Conservation (phyloP, 2,329 filamentous ascomycete species). For the Colletotrichum orchidophilum region DNA sequence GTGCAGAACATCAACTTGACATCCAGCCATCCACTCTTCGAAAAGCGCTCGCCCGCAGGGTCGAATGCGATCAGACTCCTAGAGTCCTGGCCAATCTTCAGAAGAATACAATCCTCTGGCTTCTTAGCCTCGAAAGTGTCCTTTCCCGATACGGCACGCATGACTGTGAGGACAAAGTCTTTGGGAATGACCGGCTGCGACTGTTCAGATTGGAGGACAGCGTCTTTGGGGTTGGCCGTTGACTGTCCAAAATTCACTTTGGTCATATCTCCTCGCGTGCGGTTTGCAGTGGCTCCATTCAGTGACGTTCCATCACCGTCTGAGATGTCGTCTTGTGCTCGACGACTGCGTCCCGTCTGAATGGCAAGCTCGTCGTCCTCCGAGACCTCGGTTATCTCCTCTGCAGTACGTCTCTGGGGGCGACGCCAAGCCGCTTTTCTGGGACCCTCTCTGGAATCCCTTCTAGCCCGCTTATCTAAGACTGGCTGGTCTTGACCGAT, state of each 20-base stretch:
- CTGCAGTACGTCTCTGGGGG: neutral
- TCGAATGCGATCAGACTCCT: neutral
- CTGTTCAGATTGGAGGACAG: neutral
- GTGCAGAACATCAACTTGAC: conserved; percentile 9
- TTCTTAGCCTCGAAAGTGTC: neutral
- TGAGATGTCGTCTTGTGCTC: neutral
- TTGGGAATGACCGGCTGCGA: neutral
- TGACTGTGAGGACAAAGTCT: neutral
- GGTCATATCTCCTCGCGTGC: neutral
- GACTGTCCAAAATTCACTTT: neutral
- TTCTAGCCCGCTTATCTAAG: neutral
- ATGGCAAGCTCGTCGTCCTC: conserved; percentile 5
- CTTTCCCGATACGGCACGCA: neutral
- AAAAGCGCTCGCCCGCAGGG: neutral
- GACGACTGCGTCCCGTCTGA: neutral
- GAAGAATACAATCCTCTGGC: neutral
- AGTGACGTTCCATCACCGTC: neutral
- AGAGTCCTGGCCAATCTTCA: neutral
- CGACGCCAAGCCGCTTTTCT: neutral
- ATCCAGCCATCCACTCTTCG: conserved; percentile 15
- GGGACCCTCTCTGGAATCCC: neutral
- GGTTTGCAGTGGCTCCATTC: neutral
- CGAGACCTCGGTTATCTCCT: neutral
- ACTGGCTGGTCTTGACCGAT: neutral
- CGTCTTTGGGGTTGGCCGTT: neutral